These are phyloP conservation scores for Pseudocercospora crystallina DNA, from an alignment of 2,329 filamentous ascomycete genomes.

Conservation along the genomic window DNA sequence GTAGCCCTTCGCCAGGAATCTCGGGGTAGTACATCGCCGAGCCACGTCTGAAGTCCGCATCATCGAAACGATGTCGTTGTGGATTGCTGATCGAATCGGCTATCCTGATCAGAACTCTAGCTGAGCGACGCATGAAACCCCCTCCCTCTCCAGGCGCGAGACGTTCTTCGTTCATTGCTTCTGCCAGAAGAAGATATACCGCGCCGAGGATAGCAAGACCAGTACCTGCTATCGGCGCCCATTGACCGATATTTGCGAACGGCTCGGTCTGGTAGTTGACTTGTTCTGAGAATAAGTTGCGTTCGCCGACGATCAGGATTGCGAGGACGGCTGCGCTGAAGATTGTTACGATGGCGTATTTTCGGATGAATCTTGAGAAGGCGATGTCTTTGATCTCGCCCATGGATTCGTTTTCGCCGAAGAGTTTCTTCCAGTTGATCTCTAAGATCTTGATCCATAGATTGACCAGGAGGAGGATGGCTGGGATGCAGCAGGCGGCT, in stretches of 20 bases:
- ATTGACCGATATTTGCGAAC: slow-evolving; percentile 61
- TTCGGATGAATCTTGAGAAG: slow-evolving; percentile 10
- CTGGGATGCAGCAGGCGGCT: slow-evolving; percentile 65
- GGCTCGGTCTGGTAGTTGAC: slow-evolving; percentile 62
- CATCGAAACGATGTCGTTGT: slow-evolving; percentile 50
- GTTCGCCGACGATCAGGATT: slow-evolving; percentile 62
- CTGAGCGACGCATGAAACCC: slow-evolving; percentile 39
- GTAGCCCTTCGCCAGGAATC: slow-evolving; percentile 54
- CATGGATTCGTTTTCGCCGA: slow-evolving; percentile 35
- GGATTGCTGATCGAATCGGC: slow-evolving; percentile 51
- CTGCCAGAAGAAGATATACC: slow-evolving; percentile 54
- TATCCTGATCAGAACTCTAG: slow-evolving; percentile 44
- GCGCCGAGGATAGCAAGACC: slow-evolving; percentile 59
- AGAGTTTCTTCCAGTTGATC: slow-evolving; percentile 57
- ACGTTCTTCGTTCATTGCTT: slow-evolving; percentile 26
- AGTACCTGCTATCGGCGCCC: slow-evolving; percentile 61
- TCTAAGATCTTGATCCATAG: slow-evolving; percentile 66
- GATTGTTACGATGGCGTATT: slow-evolving; percentile 56
- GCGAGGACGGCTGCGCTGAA: slow-evolving; percentile 60
- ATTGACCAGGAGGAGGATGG: slow-evolving; percentile 60
- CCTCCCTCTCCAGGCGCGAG: slow-evolving; percentile 2
- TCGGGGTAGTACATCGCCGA: slow-evolving; percentile 55
- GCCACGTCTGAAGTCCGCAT: slow-evolving; percentile 50
- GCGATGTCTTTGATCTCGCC: slow-evolving; percentile 8
- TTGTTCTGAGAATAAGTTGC: slow-evolving; percentile 61